Base-by-base conservation (phyloP, 768 basidiomycete species). In the Xerocomellus chrysenteron region DNA sequence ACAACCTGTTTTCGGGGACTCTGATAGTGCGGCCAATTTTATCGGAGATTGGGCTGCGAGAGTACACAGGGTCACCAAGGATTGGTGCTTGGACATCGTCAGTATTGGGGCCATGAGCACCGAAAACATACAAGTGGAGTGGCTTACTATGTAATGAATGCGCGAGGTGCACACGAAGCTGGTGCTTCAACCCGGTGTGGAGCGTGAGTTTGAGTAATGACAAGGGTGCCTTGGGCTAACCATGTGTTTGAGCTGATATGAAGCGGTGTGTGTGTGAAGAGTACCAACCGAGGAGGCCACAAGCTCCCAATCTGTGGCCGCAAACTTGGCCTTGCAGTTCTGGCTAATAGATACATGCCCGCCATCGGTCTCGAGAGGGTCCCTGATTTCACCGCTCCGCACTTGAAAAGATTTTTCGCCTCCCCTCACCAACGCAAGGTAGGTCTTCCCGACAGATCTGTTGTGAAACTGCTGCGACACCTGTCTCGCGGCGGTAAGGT, bases 131-230 rank as follows among this genome's bases (percentile, higher is more conserved):
- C 47, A n/a, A 40, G 19, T 30, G 19, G 50, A 42, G 39, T 39
- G 16, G 62, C 74, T 13, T 55, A 83, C 86, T 71, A 48, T 76
- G 74, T 50, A 87, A 66, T 53, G 72, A 73, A 47, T 79, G 74
- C 2, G 86, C 79, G 33, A 84, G 66, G 57, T 89, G 87, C 14
- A 87, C 74, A n/a, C 87, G 80, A 33, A 89, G 78, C 62, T 89
- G 87, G 55, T 89, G 87, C 66, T 88, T 88, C 52, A 81, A 68
- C 4, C 86, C 87, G 16, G 87, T 88, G 48, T 80, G 70, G 19
- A 86, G 75, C 12, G 73, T 76, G 16, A 89, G 74, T 39, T 76
- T 77, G 40, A 89, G 68, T 48, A 90, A 75, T 2, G 85, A 81
- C 30, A 88, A 52, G 19, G 85, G 85, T 4, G 69, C 75, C 44